Percentiles rank a stretch among this genome's conserved stretches.
These are phyloP conservation scores for Venustampulla echinocandica DNA, from an alignment of 495 filamentous ascomycete genomes.

Conservation along the genomic window DNA sequence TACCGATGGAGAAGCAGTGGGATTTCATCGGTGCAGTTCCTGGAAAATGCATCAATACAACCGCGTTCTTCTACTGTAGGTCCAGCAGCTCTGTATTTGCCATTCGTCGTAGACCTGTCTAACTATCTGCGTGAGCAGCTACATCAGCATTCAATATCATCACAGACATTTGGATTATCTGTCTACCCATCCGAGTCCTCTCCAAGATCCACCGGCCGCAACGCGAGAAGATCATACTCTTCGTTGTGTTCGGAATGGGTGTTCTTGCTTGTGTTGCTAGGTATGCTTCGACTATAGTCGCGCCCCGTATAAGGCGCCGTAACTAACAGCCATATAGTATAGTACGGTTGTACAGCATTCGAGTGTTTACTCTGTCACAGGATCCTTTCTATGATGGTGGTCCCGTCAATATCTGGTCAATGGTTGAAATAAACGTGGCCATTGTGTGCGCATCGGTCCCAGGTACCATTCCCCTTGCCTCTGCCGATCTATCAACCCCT, in stretches of 20 bases:
- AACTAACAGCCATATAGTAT: constrained; percentile 20
- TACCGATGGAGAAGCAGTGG: constrained; percentile 37
- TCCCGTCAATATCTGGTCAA: constrained; percentile 38
- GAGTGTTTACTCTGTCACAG: constrained; percentile 25
- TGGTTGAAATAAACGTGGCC: constrained; percentile 30
- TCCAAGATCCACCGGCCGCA: constrained; percentile 33
- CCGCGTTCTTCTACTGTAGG: constrained; percentile 43
- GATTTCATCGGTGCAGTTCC: constrained; percentile 28
- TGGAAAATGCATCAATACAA: constrained; percentile 39
- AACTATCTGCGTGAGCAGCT: constrained; percentile 17
- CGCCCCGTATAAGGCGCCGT: too few relatives aligned
- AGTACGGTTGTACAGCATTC: constrained; percentile 36
- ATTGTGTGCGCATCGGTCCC: constrained; percentile 28
- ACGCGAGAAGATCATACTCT: constrained; percentile 37
- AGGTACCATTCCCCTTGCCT: constrained; percentile 1
- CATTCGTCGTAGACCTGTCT: background rate
- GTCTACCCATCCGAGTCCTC: constrained; percentile 40
- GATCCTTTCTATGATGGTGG: constrained; percentile 33
- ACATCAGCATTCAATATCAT: constrained; percentile 44
- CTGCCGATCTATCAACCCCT: background rate
- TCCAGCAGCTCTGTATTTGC: background rate
- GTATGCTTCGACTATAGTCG: too few relatives aligned
- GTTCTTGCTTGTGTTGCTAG: constrained; percentile 32
- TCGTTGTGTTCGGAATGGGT: constrained; percentile 41
- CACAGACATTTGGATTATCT: constrained; percentile 43